A percentile compares a stretch with the other conserved stretches of the same genome.
Evolutionary conservation across 2,329 filamentous ascomycete genomes (phyloP).

Genomic region (Cercospora sp.): DNA sequence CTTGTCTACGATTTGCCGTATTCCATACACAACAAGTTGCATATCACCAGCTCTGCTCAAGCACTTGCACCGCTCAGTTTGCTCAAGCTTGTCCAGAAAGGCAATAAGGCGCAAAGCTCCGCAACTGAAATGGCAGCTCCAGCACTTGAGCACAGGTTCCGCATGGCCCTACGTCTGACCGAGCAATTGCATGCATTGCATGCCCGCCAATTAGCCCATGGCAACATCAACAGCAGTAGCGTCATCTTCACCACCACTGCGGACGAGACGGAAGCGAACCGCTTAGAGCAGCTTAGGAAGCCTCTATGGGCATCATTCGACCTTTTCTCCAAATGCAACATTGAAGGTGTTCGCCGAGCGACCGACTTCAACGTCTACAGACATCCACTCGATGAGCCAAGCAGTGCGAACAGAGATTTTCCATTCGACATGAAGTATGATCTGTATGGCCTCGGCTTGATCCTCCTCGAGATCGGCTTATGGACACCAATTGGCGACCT

Average conservation of each 20-base stretch:
- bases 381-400: conserved; percentile 57
- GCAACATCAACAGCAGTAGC: conserved; percentile 66
- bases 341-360: conserved; percentile 49
- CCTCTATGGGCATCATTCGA: conserved; percentile 75
- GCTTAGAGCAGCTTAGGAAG: conserved; percentile 59
- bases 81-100: conserved; percentile 50
- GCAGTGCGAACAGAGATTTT: conserved; percentile 44
- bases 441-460: conserved; percentile 70
- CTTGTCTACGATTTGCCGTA: conserved; percentile 73
- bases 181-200: conserved; percentile 75
- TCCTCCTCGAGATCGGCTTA: conserved; percentile 72
- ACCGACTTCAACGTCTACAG: conserved; percentile 59
- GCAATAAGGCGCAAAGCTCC: conserved; percentile 45
- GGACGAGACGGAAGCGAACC: conserved; percentile 48
- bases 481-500: conserved; percentile 67
- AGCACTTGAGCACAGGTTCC: conserved; percentile 72
- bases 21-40: conserved; percentile 42
- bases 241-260: conserved; percentile 63
- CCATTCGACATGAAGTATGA: conserved; percentile 57
- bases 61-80: conserved; percentile 45
- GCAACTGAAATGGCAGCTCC: conserved; percentile 53
- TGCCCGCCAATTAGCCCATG: conserved; percentile 66
- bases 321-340: conserved; percentile 61
- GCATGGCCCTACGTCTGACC: conserved; percentile 69
- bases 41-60: conserved; percentile 44